Evolutionary conservation across 2,329 filamentous ascomycete genomes (phyloP).

Genomic region (Leptographium flavum): DNA sequence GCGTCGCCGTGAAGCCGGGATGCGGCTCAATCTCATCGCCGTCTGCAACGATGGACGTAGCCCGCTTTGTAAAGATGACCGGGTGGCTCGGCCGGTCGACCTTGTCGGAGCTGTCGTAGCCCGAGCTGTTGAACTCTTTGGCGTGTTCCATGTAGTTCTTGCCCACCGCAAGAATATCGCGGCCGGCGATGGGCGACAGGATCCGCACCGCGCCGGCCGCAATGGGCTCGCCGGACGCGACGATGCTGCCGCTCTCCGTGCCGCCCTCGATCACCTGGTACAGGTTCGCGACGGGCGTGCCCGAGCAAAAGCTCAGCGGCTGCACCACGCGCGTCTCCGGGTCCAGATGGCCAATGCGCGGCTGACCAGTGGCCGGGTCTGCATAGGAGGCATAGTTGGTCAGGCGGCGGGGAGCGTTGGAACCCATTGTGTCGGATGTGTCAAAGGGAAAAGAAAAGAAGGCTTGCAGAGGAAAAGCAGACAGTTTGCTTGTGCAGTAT

Average conservation of each 20-base stretch:
- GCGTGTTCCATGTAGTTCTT: constrained; percentile 6
- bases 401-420: too few species aligned
- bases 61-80: constrained; percentile 3
- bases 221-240: background rate
- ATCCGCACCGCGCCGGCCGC: background rate
- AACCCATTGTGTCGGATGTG: too few species aligned
- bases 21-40: background rate
- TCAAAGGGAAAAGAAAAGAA: too few species aligned
- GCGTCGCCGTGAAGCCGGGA: background rate
- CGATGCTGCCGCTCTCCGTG: background rate
- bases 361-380: background rate
- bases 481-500: too few species aligned
- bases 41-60: background rate
- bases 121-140: constrained; percentile 1
- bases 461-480: too few species aligned
- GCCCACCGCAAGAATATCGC: constrained; percentile 2
- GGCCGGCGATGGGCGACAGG: background rate
- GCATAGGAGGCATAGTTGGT: constrained; percentile 3
- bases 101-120: constrained; percentile 3
- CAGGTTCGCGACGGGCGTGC: constrained; percentile 1
- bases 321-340: background rate
- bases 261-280: constrained; percentile 2
- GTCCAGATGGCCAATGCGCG: constrained; percentile 2
- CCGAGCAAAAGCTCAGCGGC: background rate
- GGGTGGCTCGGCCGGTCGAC: constrained; percentile 1